A percentile compares a stretch with the other conserved stretches of the same genome.
Evolutionary conservation across 1,284 basidiomycete genomes (phyloP).

Genomic region (Cryptococcus maquisensis): DNA sequence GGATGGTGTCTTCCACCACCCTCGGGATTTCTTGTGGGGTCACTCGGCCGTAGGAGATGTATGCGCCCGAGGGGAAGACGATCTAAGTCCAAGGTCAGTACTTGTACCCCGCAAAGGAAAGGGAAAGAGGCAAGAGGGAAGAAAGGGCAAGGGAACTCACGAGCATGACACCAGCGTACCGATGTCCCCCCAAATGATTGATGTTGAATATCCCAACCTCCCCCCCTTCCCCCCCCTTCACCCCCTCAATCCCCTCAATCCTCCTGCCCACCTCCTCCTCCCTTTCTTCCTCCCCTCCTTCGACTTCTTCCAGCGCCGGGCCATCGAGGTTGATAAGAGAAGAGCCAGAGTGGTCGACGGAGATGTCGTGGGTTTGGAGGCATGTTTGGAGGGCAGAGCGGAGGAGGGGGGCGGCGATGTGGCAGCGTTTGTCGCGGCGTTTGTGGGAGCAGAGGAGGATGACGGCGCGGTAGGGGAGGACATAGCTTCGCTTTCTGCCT

Average conservation of each 20-base stretch:
- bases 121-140: not conserved
- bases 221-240: slow-evolving; percentile 49
- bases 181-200: slow-evolving; percentile 87
- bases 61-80: slow-evolving; percentile 74
- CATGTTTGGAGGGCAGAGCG: slow-evolving; percentile 51
- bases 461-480: slow-evolving; percentile 68
- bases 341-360: slow-evolving; percentile 44
- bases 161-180: slow-evolving; percentile 85
- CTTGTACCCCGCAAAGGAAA: no score
- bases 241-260: slow-evolving; percentile 50
- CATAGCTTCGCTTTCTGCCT: slow-evolving; percentile 53
- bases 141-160: slow-evolving; percentile 57
- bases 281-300: slow-evolving; percentile 52
- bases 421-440: slow-evolving; percentile 81
- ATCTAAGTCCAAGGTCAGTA: slow-evolving; percentile 54
- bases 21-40: slow-evolving; percentile 79
- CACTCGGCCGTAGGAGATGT: slow-evolving; percentile 90
- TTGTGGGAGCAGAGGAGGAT: slow-evolving; percentile 85
- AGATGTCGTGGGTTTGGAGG: slow-evolving; percentile 39
- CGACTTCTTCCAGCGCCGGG: slow-evolving; percentile 56
- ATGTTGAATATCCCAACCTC: slow-evolving; percentile 73
- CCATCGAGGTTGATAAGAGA: slow-evolving; percentile 56
- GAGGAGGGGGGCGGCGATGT: slow-evolving; percentile 76
- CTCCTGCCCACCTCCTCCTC: slow-evolving; percentile 53
- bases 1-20: slow-evolving; percentile 80